phyloP scores from a whole-genome alignment of 2,329 filamentous ascomycete species.

The Triangularia setosa region DNA sequence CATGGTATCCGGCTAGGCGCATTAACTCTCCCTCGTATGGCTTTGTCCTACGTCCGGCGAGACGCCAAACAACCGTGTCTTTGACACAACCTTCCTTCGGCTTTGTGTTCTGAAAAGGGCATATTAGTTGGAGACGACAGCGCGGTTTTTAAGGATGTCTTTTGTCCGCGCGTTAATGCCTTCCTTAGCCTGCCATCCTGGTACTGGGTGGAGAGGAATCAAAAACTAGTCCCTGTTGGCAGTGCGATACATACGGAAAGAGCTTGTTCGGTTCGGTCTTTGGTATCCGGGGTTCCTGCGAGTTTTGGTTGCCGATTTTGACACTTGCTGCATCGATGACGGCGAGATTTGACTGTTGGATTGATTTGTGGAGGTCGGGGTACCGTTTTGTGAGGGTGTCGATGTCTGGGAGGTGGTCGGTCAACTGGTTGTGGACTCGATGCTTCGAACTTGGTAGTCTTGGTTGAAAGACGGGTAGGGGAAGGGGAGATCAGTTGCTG shows the following conservation, averaged over 20 bases:
- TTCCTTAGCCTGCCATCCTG: constrained; percentile 44
- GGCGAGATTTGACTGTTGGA: constrained; percentile 18
- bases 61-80: constrained; percentile 46
- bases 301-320: constrained; percentile 26
- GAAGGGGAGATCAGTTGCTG: constrained; percentile 34
- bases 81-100: constrained; percentile 43
- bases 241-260: constrained; percentile 77
- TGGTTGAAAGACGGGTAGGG: constrained; percentile 19
- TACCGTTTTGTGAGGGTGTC: constrained; percentile 13
- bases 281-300: constrained; percentile 10
- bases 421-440: constrained; percentile 11
- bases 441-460: constrained; percentile 22
- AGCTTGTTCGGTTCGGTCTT: constrained; percentile 34
- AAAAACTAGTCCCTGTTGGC: constrained; percentile 93
- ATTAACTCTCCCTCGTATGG: constrained; percentile 49
- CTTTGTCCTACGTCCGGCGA: constrained; percentile 38
- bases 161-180: constrained; percentile 80
- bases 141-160: constrained; percentile 87
- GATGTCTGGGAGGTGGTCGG: constrained; percentile 12
- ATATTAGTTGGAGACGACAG: constrained; percentile 48
- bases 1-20: constrained; percentile 51
- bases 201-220: constrained; percentile 64
- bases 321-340: constrained; percentile 24
- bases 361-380: constrained; percentile 15
- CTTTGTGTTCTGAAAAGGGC: constrained; percentile 39